Percentiles rank a stretch among this genome's conserved stretches.
Conservation (phyloP, 2,329 filamentous ascomycete species). For the Tolypocladium ovalisporum region DNA sequence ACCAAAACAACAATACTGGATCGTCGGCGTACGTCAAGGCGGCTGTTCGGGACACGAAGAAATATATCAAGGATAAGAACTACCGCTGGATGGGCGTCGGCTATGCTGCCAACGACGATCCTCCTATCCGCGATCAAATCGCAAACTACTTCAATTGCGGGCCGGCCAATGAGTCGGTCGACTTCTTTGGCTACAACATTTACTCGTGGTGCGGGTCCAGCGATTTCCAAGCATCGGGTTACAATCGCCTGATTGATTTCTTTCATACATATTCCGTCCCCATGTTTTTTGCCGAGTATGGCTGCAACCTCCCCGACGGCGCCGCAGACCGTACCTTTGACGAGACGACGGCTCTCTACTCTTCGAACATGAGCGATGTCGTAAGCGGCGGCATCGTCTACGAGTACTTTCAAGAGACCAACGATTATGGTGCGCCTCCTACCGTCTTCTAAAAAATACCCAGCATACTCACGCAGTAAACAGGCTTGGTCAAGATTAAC, state of each 20-base stretch:
- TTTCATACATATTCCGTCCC: conserved; percentile 86
- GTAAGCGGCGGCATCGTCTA: conserved; percentile 97
- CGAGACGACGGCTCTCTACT: conserved; percentile 76
- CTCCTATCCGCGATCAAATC: conserved; percentile 67
- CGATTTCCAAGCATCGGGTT: conserved; percentile 65
- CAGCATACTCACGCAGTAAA: neutral
- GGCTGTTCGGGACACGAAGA: conserved; percentile 90
- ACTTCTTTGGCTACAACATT: conserved; percentile 99
- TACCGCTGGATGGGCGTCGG: conserved; percentile 80
- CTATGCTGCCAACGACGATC: conserved; percentile 92
- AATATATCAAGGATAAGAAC: conserved; percentile 77
- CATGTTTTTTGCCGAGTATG: conserved; percentile 97
- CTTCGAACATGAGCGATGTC: conserved; percentile 67
- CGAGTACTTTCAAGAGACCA: conserved; percentile 91
- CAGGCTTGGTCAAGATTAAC: conserved; percentile 54
- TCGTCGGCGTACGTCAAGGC: conserved; percentile 96
- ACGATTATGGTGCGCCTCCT: conserved; percentile 61
- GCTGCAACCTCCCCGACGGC: conserved; percentile 64
- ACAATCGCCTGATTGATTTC: conserved; percentile 71
- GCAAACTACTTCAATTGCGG: conserved; percentile 95
- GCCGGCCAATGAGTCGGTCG: conserved; percentile 51
- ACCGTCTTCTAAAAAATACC: no score
- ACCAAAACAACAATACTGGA: conserved; percentile 76
- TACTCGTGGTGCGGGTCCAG: conserved; percentile 97
- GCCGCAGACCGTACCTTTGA: conserved; percentile 65